These are phyloP conservation scores for Scleroderma bovista DNA, from an alignment of 768 basidiomycete species.

Conservation along the genomic window DNA sequence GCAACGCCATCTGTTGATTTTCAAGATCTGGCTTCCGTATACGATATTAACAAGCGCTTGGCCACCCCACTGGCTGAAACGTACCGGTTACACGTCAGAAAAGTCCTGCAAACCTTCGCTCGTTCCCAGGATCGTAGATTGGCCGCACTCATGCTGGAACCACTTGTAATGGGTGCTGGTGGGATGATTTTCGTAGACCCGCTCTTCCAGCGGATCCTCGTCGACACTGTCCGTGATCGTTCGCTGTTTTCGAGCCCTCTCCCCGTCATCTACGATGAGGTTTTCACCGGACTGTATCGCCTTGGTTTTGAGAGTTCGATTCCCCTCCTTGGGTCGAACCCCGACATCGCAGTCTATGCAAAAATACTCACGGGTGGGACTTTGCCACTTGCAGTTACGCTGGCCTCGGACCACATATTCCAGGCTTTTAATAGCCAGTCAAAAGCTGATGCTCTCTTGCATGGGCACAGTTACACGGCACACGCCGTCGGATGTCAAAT, in stretches of 20 bases:
- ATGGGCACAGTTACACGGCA: constrained; percentile 95
- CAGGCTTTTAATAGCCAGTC: constrained; percentile 65
- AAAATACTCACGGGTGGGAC: constrained; percentile 94
- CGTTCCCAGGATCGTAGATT: constrained; percentile 37
- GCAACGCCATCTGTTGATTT: constrained; percentile 16
- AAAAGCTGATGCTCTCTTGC: constrained; percentile 83
- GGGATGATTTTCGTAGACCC: constrained; percentile 98
- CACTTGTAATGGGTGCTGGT: constrained; percentile 89
- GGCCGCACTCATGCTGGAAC: constrained; percentile 84
- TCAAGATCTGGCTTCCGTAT: constrained; percentile 52
- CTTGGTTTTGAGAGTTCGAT: constrained; percentile 65
- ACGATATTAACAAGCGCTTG: constrained; percentile 63
- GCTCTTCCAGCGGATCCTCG: constrained; percentile 83
- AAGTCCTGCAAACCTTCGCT: constrained; percentile 45
- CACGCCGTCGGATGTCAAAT: constrained; percentile 92
- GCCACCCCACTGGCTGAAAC: constrained; percentile 51
- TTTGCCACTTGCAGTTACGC: constrained; percentile 78
- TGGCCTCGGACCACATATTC: constrained; percentile 79
- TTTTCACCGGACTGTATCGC: constrained; percentile 90
- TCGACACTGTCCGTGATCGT: constrained; percentile 69
- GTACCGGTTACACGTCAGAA: constrained; percentile 57
- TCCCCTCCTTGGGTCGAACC: constrained; percentile 62
- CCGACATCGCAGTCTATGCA: constrained; percentile 89
- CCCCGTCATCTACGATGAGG: constrained; percentile 94
- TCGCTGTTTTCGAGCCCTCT: constrained; percentile 44